Conservation (phyloP, 2,329 filamentous ascomycete genomes). For the Berkeleyomyces basicola region DNA sequence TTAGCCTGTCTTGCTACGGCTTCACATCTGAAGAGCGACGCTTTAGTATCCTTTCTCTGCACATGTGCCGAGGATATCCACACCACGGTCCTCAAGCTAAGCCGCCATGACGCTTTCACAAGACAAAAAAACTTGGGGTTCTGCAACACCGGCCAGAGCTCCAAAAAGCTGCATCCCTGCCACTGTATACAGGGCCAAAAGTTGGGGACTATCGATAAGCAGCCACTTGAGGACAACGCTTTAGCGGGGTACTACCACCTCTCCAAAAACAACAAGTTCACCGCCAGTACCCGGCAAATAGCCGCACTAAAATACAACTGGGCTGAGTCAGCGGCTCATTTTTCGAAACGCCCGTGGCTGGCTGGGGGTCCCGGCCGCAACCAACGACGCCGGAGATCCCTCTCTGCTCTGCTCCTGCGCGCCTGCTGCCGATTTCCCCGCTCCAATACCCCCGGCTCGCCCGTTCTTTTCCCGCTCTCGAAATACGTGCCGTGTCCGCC, state of each 20-base stretch:
- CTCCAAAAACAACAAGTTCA: background rate
- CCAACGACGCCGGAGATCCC: background rate
- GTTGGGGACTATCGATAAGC: background rate
- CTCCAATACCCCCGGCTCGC: background rate
- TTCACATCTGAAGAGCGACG: background rate
- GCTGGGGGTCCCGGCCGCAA: background rate
- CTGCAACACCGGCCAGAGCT: background rate
- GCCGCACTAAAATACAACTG: background rate
- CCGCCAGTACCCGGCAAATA: background rate
- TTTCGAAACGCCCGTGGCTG: background rate
- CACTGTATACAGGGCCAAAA: background rate
- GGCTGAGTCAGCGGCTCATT: background rate
- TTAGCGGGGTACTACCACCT: background rate
- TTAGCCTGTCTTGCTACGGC: background rate
- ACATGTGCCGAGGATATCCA: conserved; percentile 18
- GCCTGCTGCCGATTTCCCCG: background rate
- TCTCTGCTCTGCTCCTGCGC: background rate
- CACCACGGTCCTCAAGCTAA: conserved; percentile 1
- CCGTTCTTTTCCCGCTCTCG: background rate
- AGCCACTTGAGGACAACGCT: background rate
- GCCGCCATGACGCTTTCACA: background rate
- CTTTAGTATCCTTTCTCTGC: background rate
- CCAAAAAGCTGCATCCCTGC: background rate
- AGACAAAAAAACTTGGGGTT: conserved; percentile 2
- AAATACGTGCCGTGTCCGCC: background rate